A percentile compares a stretch with the other conserved stretches of the same genome.
phyloP scores from a whole-genome alignment of 306 rosid genomes.

The Nissolia schottii region DNA sequence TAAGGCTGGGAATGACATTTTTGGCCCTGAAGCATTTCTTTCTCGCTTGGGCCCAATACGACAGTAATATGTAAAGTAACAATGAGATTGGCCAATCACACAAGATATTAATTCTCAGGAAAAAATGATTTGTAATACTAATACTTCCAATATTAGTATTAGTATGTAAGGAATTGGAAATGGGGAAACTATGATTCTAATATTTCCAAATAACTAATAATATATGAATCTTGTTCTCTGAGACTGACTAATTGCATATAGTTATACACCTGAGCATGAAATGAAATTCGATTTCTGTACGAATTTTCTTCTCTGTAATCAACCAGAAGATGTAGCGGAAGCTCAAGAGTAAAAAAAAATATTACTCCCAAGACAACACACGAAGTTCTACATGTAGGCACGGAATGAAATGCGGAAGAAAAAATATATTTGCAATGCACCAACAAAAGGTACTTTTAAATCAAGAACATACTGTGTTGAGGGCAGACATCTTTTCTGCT shows the following conservation, averaged over 20 bases:
- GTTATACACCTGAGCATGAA: neutral
- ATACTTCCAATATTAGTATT: neutral
- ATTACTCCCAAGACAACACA: neutral
- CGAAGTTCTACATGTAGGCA: neutral
- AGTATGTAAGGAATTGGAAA: too few species aligned
- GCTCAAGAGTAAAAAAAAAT: neutral
- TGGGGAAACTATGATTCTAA: too few species aligned
- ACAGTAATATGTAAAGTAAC: neutral
- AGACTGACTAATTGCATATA: neutral
- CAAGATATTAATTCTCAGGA: neutral
- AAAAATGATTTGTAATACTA: neutral
- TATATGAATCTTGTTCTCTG: neutral
- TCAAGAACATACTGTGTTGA: conserved; percentile 32
- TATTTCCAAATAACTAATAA: neutral
- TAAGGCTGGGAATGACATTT: neutral
- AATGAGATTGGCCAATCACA: neutral
- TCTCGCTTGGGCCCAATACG: neutral
- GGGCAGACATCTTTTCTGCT: conserved; percentile 26
- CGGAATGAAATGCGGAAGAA: neutral
- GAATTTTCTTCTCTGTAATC: neutral
- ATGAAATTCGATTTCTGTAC: neutral
- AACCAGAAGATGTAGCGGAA: neutral
- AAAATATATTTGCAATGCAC: neutral
- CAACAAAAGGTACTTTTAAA: conserved; percentile 1
- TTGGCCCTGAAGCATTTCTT: neutral